A percentile compares a stretch with the other conserved stretches of the same genome.
phyloP scores from a whole-genome alignment of 192 early-diverging fungal genomes.

The Polychytrium aggregatum region DNA sequence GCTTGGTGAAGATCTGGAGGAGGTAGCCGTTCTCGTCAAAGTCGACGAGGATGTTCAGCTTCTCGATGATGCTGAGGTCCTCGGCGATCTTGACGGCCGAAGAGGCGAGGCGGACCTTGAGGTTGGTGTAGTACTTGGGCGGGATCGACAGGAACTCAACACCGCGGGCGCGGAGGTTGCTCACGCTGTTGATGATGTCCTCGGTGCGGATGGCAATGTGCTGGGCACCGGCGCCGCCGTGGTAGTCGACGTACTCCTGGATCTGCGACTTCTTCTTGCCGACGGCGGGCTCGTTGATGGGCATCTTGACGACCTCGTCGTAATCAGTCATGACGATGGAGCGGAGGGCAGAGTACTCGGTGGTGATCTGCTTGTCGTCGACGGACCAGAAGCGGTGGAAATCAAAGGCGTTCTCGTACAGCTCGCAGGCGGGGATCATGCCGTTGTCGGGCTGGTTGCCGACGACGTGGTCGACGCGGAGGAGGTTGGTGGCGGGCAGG shows the following conservation, averaged over 20 bases:
- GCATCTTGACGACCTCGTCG: constrained; percentile 87
- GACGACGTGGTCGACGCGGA: constrained; percentile 86
- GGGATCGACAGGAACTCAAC: constrained; percentile 90
- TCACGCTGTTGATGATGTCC: constrained; percentile 76
- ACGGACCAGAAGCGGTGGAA: constrained; percentile 99
- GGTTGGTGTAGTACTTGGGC: constrained; percentile 73
- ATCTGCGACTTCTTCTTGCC: constrained; percentile 95
- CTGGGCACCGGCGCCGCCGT: constrained; percentile 50
- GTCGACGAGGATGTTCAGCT: constrained; percentile 86
- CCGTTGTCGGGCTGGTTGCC: constrained; percentile 88
- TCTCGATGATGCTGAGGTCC: constrained; percentile 68
- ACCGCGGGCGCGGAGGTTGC: constrained; percentile 70
- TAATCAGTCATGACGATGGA: constrained; percentile 94
- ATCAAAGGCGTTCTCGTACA: constrained; percentile 83
- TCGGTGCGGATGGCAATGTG: constrained; percentile 90
- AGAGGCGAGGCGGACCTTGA: constrained; percentile 59
- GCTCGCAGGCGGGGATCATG: constrained; percentile 74
- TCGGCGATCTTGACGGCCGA: constrained; percentile 67
- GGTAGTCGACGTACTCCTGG: constrained; percentile 82
- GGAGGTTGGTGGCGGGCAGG: constrained; percentile 52
- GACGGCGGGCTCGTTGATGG: constrained; percentile 91
- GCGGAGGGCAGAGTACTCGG: constrained; percentile 86
- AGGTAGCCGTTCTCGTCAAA: constrained; percentile 95
- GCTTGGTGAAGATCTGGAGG: constrained; percentile 70
- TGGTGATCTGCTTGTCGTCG: constrained; percentile 91